Base-by-base conservation (phyloP, 2,329 filamentous ascomycete species). In the Diplodia scrobiculata region DNA sequence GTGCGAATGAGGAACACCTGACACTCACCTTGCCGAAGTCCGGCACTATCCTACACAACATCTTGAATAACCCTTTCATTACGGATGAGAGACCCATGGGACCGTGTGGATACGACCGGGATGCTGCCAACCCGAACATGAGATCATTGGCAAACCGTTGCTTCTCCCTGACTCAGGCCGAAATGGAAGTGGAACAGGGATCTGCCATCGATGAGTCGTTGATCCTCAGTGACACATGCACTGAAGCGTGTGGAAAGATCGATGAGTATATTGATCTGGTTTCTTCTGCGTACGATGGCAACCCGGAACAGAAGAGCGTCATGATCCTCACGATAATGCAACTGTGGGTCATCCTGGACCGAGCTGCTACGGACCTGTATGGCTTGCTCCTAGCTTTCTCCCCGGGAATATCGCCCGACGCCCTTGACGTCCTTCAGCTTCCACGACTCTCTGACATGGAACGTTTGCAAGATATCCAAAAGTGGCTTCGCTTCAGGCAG, bases 311-410 rank as follows among this genome's bases (percentile, higher is more conserved):
- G 27, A 82, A 80, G 69, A 87, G 86, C 32, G 66, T 74, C 0
- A 80, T 84, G 69, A 73, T 89, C 0, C 77, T 90, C 1, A 80
- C 76, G 7, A 51, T 86, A 0, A 81, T 89, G 71, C 82, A 86
- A 59, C 69, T 87, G 0, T 91, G 87, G 87, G 72, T 83, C 2
- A 70, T 72, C 1, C 80, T 89, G 72, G 88, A 91, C 68, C 70
- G 76, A 11, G 73, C 71, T n/a, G 82, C 83, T 0, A 73, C 79
- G 0, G 11, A 52, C 0, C 67, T 68, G 0, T 85, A 79, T 54
- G 81, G 82, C 0, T 72, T 89, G 0, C 73, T 91, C 0, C 34
- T 58, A 0, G 74, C 84, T 0, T 87, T 83, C 63, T 77, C 83
- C 13, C 84, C 87, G 0, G 76, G 78, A 0, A 84, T 91, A 54